A percentile compares a stretch with the other conserved stretches of the same genome.
Evolutionary conservation across 164 flowering plant species (phyloP).

Genomic region (Macadamia tetraphylla): DNA sequence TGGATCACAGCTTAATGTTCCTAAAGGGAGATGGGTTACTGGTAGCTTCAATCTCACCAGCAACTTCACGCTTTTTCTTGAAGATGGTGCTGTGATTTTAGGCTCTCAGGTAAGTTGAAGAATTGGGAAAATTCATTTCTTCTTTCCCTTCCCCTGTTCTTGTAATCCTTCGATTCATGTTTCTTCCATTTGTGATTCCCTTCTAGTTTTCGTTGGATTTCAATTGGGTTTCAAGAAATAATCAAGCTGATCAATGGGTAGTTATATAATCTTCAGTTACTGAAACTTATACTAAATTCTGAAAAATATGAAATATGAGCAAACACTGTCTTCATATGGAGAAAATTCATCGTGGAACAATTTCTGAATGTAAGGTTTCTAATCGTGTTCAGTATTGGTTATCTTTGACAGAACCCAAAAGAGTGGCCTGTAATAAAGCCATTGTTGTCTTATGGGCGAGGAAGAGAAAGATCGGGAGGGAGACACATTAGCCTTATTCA

Average conservation of each 20-base stretch:
- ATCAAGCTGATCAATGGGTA: too few relatives aligned
- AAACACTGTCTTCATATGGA: too few relatives aligned
- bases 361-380: too few relatives aligned
- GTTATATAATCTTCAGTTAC: too few relatives aligned
- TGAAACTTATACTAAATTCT: too few relatives aligned
- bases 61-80: constrained; percentile 86
- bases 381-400: background rate
- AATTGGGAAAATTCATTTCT: too few relatives aligned
- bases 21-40: constrained; percentile 75
- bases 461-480: constrained; percentile 92
- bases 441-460: constrained; percentile 95
- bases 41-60: constrained; percentile 95
- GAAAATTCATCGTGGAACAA: too few relatives aligned
- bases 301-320: too few relatives aligned
- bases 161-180: background rate
- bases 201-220: background rate
- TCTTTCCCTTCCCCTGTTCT: too few relatives aligned
- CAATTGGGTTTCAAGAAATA: background rate
- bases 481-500: constrained; percentile 96
- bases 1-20: constrained; percentile 71
- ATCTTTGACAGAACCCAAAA: constrained; percentile 44
- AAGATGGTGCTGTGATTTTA: constrained; percentile 76
- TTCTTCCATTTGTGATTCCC: background rate
- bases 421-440: constrained; percentile 96
- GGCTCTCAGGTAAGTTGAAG: constrained; percentile 68